These are phyloP conservation scores for Fusarium floridanum DNA, from an alignment of 2,329 filamentous ascomycete genomes.

Conservation along the genomic window DNA sequence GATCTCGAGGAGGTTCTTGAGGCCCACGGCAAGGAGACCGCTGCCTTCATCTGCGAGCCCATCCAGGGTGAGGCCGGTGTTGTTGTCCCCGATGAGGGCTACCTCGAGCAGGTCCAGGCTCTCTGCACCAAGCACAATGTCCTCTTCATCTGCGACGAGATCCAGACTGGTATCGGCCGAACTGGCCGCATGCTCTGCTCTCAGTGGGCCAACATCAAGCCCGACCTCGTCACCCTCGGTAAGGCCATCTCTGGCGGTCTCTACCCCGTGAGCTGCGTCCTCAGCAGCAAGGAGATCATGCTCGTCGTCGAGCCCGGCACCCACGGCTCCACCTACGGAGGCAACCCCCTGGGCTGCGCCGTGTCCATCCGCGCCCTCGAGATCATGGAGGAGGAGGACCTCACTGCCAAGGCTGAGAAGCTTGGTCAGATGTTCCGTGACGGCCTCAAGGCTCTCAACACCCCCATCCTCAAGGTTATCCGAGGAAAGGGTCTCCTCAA, in stretches of 20 bases:
- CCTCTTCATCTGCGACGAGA: conserved; percentile 96
- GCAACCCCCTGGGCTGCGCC: conserved; percentile 94
- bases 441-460: conserved; percentile 80
- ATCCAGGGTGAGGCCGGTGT: conserved; percentile 92
- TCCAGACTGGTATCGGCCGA: conserved; percentile 96
- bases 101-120: conserved; percentile 82
- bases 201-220: conserved; percentile 95
- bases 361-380: conserved; percentile 96
- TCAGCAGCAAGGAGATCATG: conserved; percentile 92
- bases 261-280: conserved; percentile 97
- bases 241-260: conserved; percentile 99
- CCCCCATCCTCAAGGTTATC: conserved; percentile 83
- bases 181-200: conserved; percentile 95
- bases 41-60: conserved; percentile 39
- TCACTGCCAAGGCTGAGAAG: conserved; percentile 84
- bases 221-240: conserved; percentile 92
- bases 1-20: conserved; percentile 39
- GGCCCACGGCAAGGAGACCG: conserved; percentile 36
- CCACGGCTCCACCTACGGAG: conserved; percentile 98
- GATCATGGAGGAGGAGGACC: conserved; percentile 90
- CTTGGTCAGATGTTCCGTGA: conserved; percentile 88
- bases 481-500: conserved; percentile 96
- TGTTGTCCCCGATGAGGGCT: conserved; percentile 85
- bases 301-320: conserved; percentile 95
- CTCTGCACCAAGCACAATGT: conserved; percentile 97